Conservation (phyloP, 2,329 filamentous ascomycete genomes). For the Stenocarpella maydis region DNA sequence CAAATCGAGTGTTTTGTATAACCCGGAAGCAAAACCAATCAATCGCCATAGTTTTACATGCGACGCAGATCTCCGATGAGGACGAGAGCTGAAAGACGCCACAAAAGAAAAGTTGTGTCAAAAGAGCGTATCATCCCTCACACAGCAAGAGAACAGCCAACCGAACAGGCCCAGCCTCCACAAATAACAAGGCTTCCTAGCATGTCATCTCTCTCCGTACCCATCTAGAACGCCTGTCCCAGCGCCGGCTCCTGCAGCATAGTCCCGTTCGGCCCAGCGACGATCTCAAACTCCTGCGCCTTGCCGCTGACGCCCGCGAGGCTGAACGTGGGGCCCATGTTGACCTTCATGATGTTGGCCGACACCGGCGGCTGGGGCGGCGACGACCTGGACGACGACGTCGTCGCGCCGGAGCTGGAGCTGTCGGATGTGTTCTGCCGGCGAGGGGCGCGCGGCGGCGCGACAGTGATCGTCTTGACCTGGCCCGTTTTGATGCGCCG, state of each 20-base stretch:
- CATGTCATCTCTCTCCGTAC: too few species aligned
- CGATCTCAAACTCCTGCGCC: slow-evolving; percentile 36
- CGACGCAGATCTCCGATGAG: neutral
- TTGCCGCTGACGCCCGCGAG: slow-evolving; percentile 31
- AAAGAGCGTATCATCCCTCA: neutral
- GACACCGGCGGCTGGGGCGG: slow-evolving; percentile 13
- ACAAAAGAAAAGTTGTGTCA: slow-evolving; percentile 27
- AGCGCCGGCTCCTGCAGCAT: slow-evolving; percentile 14
- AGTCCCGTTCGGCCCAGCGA: slow-evolving; percentile 14
- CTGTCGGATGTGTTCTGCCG: slow-evolving; percentile 29
- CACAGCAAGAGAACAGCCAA: neutral
- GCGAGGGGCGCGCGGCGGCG: slow-evolving; percentile 20
- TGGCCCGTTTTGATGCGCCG: slow-evolving; percentile 32
- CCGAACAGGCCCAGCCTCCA: neutral
- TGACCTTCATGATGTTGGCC: slow-evolving; percentile 25
- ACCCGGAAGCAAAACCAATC: neutral
- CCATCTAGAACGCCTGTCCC: slow-evolving; percentile 26
- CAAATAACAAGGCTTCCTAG: neutral
- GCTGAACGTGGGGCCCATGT: slow-evolving; percentile 24
- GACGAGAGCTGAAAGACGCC: neutral
- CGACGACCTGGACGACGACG: slow-evolving; percentile 7
- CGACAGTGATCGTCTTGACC: slow-evolving; percentile 34
- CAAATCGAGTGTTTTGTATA: slow-evolving; percentile 13
- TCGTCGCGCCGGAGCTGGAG: neutral
- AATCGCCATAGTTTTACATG: neutral